phyloP scores from a whole-genome alignment of 257 asterid genomes.

The Lantana camara region DNA sequence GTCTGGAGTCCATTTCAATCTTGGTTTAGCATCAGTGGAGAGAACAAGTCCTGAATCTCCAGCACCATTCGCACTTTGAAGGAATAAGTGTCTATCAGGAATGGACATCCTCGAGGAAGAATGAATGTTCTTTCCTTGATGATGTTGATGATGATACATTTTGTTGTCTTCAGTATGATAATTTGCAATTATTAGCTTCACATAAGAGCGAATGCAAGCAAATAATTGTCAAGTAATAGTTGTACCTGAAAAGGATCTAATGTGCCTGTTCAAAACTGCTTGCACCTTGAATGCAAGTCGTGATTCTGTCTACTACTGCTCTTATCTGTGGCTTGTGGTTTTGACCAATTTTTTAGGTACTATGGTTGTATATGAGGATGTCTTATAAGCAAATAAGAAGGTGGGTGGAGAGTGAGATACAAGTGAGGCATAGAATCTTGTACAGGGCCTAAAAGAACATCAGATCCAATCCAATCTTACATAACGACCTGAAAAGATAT shows the following conservation, averaged over 20 bases:
- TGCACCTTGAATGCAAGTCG: constrained; percentile 33
- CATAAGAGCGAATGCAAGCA: constrained; percentile 22
- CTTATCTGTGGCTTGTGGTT: constrained; percentile 38
- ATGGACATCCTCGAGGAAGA: constrained; percentile 62
- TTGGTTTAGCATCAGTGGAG: constrained; percentile 97
- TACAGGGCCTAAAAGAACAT: constrained; percentile 51
- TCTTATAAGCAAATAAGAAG: constrained; percentile 58
- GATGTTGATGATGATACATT: constrained; percentile 73
- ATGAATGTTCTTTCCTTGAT: constrained; percentile 59
- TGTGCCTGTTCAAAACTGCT: constrained; percentile 38
- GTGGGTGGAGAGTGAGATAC: constrained; percentile 36
- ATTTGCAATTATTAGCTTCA: constrained; percentile 34
- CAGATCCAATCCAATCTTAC: constrained; percentile 63
- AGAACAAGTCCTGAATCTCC: constrained; percentile 90
- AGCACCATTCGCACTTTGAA: constrained; percentile 62
- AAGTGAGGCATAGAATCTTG: constrained; percentile 78
- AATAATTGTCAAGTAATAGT: constrained; percentile 13
- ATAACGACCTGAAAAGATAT: constrained; percentile 47
- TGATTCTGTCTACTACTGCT: constrained; percentile 34
- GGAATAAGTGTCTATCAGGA: constrained; percentile 73
- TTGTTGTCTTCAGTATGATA: constrained; percentile 33
- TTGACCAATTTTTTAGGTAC: constrained; percentile 34
- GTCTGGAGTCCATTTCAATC: constrained; percentile 94
- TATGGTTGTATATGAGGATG: constrained; percentile 42
- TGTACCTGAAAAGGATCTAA: constrained; percentile 47